Percentiles rank a stretch among this genome's conserved stretches.
Conservation (phyloP, 2,329 filamentous ascomycete species). For the Diaporthe batatas region DNA sequence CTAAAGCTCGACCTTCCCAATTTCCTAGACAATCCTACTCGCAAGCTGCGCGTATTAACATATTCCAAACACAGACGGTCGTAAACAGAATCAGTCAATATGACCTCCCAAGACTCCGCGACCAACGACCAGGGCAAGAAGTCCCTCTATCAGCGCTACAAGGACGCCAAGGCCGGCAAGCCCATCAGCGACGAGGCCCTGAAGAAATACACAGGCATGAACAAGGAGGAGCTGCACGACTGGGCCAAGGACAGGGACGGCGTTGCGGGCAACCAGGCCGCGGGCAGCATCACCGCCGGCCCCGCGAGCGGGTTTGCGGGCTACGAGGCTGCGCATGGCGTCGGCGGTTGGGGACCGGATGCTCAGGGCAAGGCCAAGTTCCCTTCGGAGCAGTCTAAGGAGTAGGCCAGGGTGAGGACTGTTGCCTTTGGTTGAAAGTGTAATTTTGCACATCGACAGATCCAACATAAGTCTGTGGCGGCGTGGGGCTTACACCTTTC, state of each 20-base stretch:
- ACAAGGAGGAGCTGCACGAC: slow-evolving; percentile 27
- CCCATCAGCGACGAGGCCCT: slow-evolving; percentile 45
- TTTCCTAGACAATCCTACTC: no score
- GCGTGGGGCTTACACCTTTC: no score
- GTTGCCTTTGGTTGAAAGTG: neutral
- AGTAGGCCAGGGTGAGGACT: neutral
- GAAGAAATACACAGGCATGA: slow-evolving; percentile 41
- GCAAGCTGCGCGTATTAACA: neutral
- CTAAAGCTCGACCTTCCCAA: no score
- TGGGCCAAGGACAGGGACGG: slow-evolving; percentile 37
- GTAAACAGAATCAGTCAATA: neutral
- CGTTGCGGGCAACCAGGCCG: slow-evolving; percentile 39
- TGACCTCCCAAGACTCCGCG: neutral
- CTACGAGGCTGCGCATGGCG: slow-evolving; percentile 34
- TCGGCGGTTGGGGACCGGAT: slow-evolving; percentile 39
- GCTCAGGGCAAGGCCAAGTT: slow-evolving; percentile 27
- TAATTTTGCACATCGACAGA: no score
- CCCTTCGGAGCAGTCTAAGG: slow-evolving; percentile 21
- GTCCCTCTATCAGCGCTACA: slow-evolving; percentile 46
- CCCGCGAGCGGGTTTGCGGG: slow-evolving; percentile 39
- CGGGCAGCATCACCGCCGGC: slow-evolving; percentile 38
- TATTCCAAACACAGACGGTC: neutral
- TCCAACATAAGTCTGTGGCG: neutral
- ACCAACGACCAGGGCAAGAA: slow-evolving; percentile 22
- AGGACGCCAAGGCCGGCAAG: slow-evolving; percentile 44